Evolutionary conservation across 345 rosid species (phyloP).

Genomic region (Syzygium grande): DNA sequence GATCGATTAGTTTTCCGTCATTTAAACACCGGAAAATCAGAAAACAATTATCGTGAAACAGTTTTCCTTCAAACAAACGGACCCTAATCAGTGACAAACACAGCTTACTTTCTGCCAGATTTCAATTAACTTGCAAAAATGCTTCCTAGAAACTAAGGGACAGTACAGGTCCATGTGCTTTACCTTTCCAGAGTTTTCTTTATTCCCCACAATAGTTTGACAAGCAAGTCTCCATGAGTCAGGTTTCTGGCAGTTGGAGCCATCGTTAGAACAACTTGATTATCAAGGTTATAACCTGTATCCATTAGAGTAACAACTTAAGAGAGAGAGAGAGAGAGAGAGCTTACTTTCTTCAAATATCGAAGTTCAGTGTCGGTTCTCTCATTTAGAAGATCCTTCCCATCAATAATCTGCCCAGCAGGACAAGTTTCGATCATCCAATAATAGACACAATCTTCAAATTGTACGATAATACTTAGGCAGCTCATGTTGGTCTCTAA

Average conservation of each 20-base stretch:
- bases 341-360: conserved; percentile 54
- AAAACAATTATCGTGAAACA: neutral
- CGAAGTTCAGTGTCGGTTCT: conserved; percentile 61
- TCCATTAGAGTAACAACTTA: neutral
- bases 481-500: neutral
- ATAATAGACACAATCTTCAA: neutral
- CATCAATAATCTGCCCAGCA: conserved; percentile 58
- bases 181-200: conserved; percentile 85
- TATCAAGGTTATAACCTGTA: neutral
- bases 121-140: neutral
- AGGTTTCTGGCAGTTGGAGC: conserved; percentile 43
- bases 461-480: neutral
- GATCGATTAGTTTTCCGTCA: neutral
- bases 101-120: neutral
- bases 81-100: neutral
- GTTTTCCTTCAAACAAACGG: neutral
- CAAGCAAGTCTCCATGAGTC: conserved; percentile 93
- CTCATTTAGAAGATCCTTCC: conserved; percentile 67
- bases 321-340: neutral
- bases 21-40: neutral
- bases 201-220: conserved; percentile 86
- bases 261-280: neutral
- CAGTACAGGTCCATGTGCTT: neutral
- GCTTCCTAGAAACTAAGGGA: neutral
- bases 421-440: neutral